Conservation (phyloP, 495 filamentous ascomycete species). For the Aspergillus panamensis region DNA sequence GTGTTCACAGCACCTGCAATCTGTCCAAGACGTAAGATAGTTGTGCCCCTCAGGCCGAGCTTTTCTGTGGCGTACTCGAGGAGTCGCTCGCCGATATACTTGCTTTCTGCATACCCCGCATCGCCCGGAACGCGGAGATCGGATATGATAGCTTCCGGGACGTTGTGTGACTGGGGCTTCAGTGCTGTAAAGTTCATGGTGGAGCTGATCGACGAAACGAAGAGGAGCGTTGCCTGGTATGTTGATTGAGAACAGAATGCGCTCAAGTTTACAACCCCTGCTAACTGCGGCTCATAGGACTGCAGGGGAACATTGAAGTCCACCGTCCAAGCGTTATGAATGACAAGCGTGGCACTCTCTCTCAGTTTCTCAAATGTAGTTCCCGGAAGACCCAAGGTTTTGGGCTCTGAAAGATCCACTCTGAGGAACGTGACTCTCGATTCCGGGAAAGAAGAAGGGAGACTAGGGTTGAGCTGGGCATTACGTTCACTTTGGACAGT, state of each 20-base stretch:
- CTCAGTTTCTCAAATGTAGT: conserved; percentile 38
- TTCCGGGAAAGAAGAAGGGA: conserved; percentile 7
- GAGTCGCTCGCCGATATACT: conserved; percentile 9
- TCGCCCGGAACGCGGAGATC: neutral
- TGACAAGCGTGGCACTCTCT: conserved; percentile 33
- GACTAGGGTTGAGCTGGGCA: conserved; percentile 10
- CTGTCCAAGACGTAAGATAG: conserved; percentile 8
- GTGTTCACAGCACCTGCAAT: conserved; percentile 1
- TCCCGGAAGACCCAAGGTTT: conserved; percentile 42
- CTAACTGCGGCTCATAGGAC: conserved; percentile 5
- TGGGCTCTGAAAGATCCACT: conserved; percentile 41
- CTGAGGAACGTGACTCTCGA: conserved; percentile 43
- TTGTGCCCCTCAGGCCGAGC: neutral
- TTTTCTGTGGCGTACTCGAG: neutral
- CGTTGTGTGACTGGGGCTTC: neutral
- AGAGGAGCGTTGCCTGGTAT: neutral
- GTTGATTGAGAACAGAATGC: neutral
- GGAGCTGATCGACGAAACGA: conserved; percentile 7
- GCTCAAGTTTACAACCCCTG: neutral
- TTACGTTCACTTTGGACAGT: conserved; percentile 17
- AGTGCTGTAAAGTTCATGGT: neutral
- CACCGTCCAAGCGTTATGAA: conserved; percentile 10
- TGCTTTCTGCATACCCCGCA: conserved; percentile 12
- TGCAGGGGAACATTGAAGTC: conserved; percentile 9
- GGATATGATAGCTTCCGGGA: neutral